A percentile compares a stretch with the other conserved stretches of the same genome.
phyloP scores from a whole-genome alignment of 192 early-diverging fungal genomes.

The Phycomyces blakesleeanus region DNA sequence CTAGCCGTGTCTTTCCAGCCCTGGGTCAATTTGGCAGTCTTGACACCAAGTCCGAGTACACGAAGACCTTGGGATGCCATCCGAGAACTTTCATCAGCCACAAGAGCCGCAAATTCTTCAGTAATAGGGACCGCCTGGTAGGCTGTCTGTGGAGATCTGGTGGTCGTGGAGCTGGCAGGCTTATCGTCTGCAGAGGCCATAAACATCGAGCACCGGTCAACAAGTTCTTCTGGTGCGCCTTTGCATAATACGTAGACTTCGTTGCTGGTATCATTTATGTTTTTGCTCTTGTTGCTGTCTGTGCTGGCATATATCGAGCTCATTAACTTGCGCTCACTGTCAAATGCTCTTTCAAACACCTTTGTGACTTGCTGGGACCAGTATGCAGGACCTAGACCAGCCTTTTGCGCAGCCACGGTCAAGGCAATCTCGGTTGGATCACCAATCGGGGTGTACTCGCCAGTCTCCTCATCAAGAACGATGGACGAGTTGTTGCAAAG shows the following conservation, averaged over 20 bases:
- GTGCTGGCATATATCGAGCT: slow-evolving; percentile 64
- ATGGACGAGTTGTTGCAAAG: slow-evolving; percentile 89
- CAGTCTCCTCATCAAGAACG: slow-evolving; percentile 14
- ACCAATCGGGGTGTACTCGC: slow-evolving; percentile 70
- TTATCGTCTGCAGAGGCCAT: slow-evolving; percentile 28
- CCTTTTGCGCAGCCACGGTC: slow-evolving; percentile 81
- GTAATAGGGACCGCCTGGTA: slow-evolving; percentile 39
- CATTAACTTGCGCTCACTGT: slow-evolving; percentile 96
- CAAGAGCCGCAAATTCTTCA: slow-evolving; percentile 58
- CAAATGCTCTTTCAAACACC: slow-evolving; percentile 82
- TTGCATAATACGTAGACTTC: slow-evolving; percentile 69
- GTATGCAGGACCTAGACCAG: slow-evolving; percentile 63
- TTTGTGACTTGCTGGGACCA: slow-evolving; percentile 57
- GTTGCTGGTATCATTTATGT: too few species aligned
- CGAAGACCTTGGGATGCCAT: slow-evolving; percentile 88
- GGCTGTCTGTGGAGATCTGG: neutral
- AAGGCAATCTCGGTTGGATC: slow-evolving; percentile 97
- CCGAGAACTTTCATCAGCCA: slow-evolving; percentile 54
- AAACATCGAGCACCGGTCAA: slow-evolving; percentile 53
- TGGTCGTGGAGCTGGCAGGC: neutral
- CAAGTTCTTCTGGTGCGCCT: slow-evolving; percentile 90
- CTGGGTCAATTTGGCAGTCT: slow-evolving; percentile 44
- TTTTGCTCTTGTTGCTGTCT: too few species aligned
- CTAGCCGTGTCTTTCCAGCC: slow-evolving; percentile 17
- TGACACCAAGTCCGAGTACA: slow-evolving; percentile 84